Evolutionary conservation across 1,139 yeast genomes (phyloP).

Genomic region (Yamadazyma sp.): DNA sequence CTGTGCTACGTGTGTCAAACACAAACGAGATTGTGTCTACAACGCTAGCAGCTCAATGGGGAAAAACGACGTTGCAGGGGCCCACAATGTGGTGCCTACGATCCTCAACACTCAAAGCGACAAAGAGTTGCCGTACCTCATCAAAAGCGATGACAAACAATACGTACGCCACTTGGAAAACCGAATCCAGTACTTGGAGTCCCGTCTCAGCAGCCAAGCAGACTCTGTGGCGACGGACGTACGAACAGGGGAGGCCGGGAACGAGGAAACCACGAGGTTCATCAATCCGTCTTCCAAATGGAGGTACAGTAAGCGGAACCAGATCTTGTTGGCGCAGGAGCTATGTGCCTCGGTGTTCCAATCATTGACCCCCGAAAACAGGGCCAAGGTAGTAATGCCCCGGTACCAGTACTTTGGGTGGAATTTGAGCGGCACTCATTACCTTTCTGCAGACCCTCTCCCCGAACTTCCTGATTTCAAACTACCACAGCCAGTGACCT

Average conservation of each 20-base stretch:
- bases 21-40: constrained; percentile 41
- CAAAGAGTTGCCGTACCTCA: constrained; percentile 14
- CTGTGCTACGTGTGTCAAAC: constrained; percentile 50
- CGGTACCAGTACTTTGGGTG: constrained; percentile 64
- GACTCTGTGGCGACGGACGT: constrained; percentile 4
- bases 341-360: constrained; percentile 42
- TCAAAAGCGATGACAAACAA: constrained; percentile 12
- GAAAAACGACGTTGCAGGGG: constrained; percentile 1
- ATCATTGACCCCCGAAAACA: constrained; percentile 38
- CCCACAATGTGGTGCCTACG: constrained; percentile 8
- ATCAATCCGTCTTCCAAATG: constrained; percentile 36
- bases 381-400: constrained; percentile 45
- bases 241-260: constrained; percentile 15
- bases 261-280: constrained; percentile 17
- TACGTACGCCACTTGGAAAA: constrained; percentile 39
- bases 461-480: constrained; percentile 34
- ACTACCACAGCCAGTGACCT: constrained; percentile 16
- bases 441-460: constrained; percentile 39
- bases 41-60: constrained; percentile 10
- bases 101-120: constrained; percentile 11
- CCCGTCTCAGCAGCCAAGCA: constrained; percentile 24
- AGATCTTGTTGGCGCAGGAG: constrained; percentile 46
- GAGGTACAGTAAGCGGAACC: constrained; percentile 53
- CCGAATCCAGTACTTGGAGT: constrained; percentile 41
- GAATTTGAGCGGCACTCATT: constrained; percentile 63